Base-by-base conservation (phyloP, 2,329 filamentous ascomycete species). In the Cladophialophora chaetospira region DNA sequence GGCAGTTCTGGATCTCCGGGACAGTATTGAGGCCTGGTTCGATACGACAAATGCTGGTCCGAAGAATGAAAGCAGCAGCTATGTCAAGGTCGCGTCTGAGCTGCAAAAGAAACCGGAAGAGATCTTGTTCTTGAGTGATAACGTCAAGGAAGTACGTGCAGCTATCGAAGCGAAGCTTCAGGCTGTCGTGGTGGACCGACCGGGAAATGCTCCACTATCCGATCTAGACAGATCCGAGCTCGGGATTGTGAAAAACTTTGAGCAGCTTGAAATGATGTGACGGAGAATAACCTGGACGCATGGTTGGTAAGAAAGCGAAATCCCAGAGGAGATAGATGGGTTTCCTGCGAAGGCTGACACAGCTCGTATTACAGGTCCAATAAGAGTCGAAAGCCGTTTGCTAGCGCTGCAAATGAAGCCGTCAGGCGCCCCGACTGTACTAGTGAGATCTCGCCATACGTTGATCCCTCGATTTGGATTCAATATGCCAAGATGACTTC, bases 111-210 rank as follows among this genome's bases (percentile, higher is more conserved):
- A 51, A 36, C 33, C 56, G 1, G 21, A 36, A 38, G 47, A 51
- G 43, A 52, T 65, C 3, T 45, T 63, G 44, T 65, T 65, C 54
- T 40, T 65, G 31, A 65, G 63, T 45, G 63, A 65, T 21, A 61
- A 58, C 49, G 58, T 63, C 6, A 53, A 51, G 47, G 63, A 65
- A 48, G 36, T 63, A 23, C 40, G 48, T 5, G 63, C 63, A 19
- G 61, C 63, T 11, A 21, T 53, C 8, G 33, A 53, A 19, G 61
- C 63, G 5, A 55, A 52, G 17, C 55, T 65, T 49, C 47, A 52
- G 8, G 54, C 54, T 9, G 51, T 55, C 5, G 49, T 65, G 19
- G 60, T 65, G 19, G 55, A 59, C 25, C 50, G 63, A 28, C 57
- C 60, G 19, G 63, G 63, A 21, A 65, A 65, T 38, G 50, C 50